Evolutionary conservation across 2,329 filamentous ascomycete species (phyloP).

Genomic region (Neodidymelliopsis sp.): DNA sequence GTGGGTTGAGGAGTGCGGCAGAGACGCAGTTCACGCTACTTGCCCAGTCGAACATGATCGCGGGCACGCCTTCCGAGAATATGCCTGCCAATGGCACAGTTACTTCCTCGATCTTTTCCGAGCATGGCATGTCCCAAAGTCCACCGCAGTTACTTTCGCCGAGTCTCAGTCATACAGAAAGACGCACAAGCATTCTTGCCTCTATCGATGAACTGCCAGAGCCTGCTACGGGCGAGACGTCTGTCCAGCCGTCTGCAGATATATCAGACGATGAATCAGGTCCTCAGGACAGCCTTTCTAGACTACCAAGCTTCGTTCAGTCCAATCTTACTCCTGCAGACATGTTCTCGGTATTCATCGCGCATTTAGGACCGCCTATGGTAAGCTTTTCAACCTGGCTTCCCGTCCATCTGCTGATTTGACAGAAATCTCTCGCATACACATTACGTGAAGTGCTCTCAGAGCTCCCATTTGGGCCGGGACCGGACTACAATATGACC

Average conservation of each 20-base stretch:
- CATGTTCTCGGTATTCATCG: slow-evolving; percentile 91
- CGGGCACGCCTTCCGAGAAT: slow-evolving; percentile 22
- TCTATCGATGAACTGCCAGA: slow-evolving; percentile 54
- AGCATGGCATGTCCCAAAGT: slow-evolving; percentile 30
- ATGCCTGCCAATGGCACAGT: slow-evolving; percentile 28
- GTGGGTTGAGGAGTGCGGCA: slow-evolving; percentile 87
- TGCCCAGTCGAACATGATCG: slow-evolving; percentile 61
- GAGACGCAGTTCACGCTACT: slow-evolving; percentile 87
- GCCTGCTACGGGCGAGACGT: slow-evolving; percentile 38
- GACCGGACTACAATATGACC: slow-evolving; percentile 71
- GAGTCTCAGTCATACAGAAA: slow-evolving; percentile 39
- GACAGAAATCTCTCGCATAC: slow-evolving; percentile 83
- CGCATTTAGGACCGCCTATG: slow-evolving; percentile 89
- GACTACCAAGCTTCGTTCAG: slow-evolving; percentile 36
- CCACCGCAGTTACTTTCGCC: slow-evolving; percentile 40
- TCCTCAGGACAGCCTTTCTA: slow-evolving; percentile 21
- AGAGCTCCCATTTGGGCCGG: slow-evolving; percentile 80
- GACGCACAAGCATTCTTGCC: slow-evolving; percentile 48
- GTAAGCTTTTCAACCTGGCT: slow-evolving; percentile 40
- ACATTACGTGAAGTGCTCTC: slow-evolving; percentile 88
- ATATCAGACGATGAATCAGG: slow-evolving; percentile 42
- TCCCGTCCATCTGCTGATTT: slow-evolving; percentile 28
- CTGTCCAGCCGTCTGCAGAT: slow-evolving; percentile 33
- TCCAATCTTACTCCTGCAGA: slow-evolving; percentile 69
- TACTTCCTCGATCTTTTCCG: slow-evolving; percentile 36